Conservation (phyloP, 208 protist species). For the Leishmania amazonensis region DNA sequence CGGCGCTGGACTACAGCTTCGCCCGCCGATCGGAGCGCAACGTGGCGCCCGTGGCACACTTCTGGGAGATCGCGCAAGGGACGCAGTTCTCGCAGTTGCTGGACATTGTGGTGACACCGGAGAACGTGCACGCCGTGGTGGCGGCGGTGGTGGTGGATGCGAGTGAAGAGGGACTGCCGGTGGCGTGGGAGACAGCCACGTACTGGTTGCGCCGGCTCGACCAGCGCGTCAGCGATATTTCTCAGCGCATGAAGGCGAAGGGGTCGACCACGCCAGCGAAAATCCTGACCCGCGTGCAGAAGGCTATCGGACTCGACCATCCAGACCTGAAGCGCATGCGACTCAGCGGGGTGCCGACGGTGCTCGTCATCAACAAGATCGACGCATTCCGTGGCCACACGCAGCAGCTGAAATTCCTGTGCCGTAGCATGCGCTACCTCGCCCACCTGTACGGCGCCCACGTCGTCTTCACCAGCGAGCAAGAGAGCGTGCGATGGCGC, state of each 20-base stretch:
- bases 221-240: slow-evolving; percentile 63
- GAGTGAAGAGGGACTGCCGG: slow-evolving; percentile 32
- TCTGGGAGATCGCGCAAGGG: slow-evolving; percentile 92
- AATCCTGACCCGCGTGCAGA: slow-evolving; percentile 61
- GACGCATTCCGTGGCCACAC: slow-evolving; percentile 72
- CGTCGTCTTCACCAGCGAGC: slow-evolving; percentile 72
- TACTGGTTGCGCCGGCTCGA: slow-evolving; percentile 84
- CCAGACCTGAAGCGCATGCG: slow-evolving; percentile 78
- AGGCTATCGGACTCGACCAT: slow-evolving; percentile 66
- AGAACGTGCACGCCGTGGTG: slow-evolving; percentile 83
- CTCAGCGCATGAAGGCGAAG: slow-evolving; percentile 79
- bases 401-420: slow-evolving; percentile 60
- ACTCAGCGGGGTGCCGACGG: slow-evolving; percentile 78
- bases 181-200: slow-evolving; percentile 72
- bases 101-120: slow-evolving; percentile 86
- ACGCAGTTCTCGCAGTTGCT: slow-evolving; percentile 78
- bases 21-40: slow-evolving; percentile 79
- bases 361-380: slow-evolving; percentile 88
- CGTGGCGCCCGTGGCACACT: slow-evolving; percentile 81
- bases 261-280: slow-evolving; percentile 81
- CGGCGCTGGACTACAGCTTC: slow-evolving; percentile 89
- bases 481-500: slow-evolving; percentile 65
- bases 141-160: slow-evolving; percentile 85
- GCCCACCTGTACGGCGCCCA: slow-evolving; percentile 83
- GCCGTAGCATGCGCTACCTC: slow-evolving; percentile 74